Percentiles rank a stretch among this genome's conserved stretches.
These are phyloP conservation scores for Syncephalastrum racemosum DNA, from an alignment of 371 early-diverging fungal genomes.

Conservation along the genomic window DNA sequence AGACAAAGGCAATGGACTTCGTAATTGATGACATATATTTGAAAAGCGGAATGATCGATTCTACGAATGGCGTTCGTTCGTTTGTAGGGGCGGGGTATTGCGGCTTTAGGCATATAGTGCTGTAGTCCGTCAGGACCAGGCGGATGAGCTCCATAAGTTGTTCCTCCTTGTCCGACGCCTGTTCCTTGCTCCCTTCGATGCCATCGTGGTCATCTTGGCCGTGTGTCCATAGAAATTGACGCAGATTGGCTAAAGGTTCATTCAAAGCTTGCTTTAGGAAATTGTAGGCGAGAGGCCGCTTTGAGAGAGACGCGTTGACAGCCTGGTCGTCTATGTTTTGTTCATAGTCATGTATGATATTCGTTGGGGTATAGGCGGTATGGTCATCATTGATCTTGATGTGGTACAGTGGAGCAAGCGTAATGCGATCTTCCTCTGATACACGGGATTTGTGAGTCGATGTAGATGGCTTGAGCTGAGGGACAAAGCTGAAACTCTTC, in stretches of 20 bases:
- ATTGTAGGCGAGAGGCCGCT: neutral
- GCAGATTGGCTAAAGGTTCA: slow-evolving; percentile 2
- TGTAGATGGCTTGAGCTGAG: neutral
- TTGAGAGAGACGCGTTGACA: neutral
- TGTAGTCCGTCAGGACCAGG: slow-evolving; percentile 10
- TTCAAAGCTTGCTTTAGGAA: neutral
- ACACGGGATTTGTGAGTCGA: slow-evolving; percentile 10
- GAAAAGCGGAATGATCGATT: slow-evolving; percentile 14
- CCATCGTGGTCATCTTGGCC: too few relatives aligned
- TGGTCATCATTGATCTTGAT: slow-evolving; percentile 8
- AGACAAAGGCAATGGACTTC: slow-evolving; percentile 4
- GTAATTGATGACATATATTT: slow-evolving; percentile 11
- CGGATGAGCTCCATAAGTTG: too few relatives aligned
- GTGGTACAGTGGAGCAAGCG: slow-evolving; percentile 1
- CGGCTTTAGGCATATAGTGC: slow-evolving; percentile 3
- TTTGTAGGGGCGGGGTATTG: slow-evolving; percentile 2
- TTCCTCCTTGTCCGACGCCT: too few relatives aligned
- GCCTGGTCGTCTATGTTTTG: slow-evolving; percentile 6
- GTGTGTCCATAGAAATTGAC: slow-evolving; percentile 5
- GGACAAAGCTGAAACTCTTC: slow-evolving; percentile 1
- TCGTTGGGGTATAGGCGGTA: neutral
- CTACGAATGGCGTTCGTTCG: too few relatives aligned
- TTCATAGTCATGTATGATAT: slow-evolving; percentile 7
- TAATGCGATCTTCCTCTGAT: slow-evolving; percentile 3
- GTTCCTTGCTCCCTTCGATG: too few relatives aligned